Evolutionary conservation across 2,329 filamentous ascomycete genomes (phyloP), one percentile per base, ranked within the genome.

Genomic region (Cytospora chrysosperma): DNA sequence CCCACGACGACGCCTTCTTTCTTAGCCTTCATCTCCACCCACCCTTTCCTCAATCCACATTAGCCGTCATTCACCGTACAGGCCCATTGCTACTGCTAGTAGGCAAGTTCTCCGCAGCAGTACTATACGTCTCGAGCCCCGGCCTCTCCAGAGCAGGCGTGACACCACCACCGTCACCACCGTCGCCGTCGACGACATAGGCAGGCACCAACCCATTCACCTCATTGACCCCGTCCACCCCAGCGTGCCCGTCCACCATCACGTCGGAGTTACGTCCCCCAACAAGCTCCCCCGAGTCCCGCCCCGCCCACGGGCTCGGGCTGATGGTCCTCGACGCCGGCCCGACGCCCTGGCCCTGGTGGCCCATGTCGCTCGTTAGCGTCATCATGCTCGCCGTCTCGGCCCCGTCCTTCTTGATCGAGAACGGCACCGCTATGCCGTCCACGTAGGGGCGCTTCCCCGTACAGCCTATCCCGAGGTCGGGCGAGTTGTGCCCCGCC

Each of bases 361-460:
- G 73, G 5, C 75, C 74, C 24, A 70, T 66, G 6, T 73, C 70
- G 12, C 83, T 85, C 40, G 80, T 77, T 24, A 92, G 75, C 0
- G 89, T 92, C 59, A 88, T 76, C 82, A 89, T 91, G 75, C 88
- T 92, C 0, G 88, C 88, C 21, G 86, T 89, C 4, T 85, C 83
- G 2, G 84, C 83, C 13, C 34, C 37, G 24, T 89, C 82, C 67
- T 83, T 83, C 59, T 83, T 82, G 17, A 93, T 73, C 62, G 85
- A 89, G 71, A 93, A 93, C 0, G 90, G 90, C 68, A 91, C 83
- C 0, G 90, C 89, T 28, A 92, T 84, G 0, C 89, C 88, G 24
- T 85, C 86, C 7, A 90, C 79, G 53, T 86, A 87, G 0, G 89
- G 88, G 3, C 90, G 79, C 70, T 88, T 89, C 6, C 84, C 84